Base-by-base conservation (phyloP, 257 asterid species). In the Linderniella brevidens region DNA sequence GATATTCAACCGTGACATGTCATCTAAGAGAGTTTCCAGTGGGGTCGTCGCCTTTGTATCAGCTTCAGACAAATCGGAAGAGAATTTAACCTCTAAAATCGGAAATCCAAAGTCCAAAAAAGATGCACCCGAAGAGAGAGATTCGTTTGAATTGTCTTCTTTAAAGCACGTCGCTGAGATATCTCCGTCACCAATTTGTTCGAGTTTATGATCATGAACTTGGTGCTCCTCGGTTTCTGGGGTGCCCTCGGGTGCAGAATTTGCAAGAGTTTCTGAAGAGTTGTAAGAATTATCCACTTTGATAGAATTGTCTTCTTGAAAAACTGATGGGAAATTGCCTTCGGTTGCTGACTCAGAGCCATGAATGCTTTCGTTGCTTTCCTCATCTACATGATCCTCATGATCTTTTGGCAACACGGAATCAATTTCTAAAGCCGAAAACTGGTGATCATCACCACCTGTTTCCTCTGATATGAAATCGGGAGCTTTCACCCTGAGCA, bases 51-150 rank as follows among this genome's bases (percentile, higher is more conserved):
- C 46, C 15, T 51, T 40, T 35, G 60, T 25, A 41, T 41, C 48
- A 43, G 48, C 9, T 25, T 25, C 32, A 25, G 32, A 38, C 61
- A 45, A 54, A 38, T 64, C 52, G 50, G 68, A 57, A 40, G 63
- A 37, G 62, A 88, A 88, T 41, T 72, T 61, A 64, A 80, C 92
- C 20, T 87, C 92, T 57, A 75, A 56, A 56, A 80, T 73, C 17
- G 94, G 93, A 64, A 69, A 69, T 53, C 61, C 70, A 19, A 67
- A 74, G 64, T 79, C 78, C 55, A 75, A 47, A 4, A 49, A 17
- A 37, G 79, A 50, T 46, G 71, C 50, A 49, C 38, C 32, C 46
- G 63, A 57, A 46, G 67, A 50, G 35, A 63, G 65, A 6, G 55
- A 47, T 44, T 53, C 53, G 49, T 49, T 50, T 17, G 46, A 41